Conservation (phyloP, 148 eudicot genomes). For the Euryodendron excelsum region DNA sequence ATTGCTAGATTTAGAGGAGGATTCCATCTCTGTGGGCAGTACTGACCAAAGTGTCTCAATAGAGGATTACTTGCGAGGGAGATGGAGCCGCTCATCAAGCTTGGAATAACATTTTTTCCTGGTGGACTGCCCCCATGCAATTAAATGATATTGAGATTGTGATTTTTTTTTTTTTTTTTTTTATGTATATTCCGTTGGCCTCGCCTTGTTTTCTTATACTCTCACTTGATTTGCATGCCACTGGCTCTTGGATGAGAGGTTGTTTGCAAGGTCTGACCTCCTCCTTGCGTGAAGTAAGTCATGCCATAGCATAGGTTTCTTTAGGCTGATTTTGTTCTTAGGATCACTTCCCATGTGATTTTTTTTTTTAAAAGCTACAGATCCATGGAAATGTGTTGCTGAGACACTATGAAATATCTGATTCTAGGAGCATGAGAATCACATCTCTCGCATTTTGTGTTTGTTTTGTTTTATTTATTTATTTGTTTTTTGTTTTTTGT, state of each 20-base stretch:
- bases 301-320: no score
- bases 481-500: no score
- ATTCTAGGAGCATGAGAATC: no score
- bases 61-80: slow-evolving; percentile 69
- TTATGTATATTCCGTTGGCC: background rate
- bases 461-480: no score
- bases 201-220: background rate
- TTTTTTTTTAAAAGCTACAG: no score
- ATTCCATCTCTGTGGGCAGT: slow-evolving; percentile 64
- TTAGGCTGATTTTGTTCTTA: no score
- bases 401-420: no score
- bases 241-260: background rate
- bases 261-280: background rate
- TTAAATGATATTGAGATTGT: background rate
- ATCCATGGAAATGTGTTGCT: no score
- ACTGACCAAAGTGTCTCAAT: slow-evolving; percentile 60
- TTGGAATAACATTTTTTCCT: slow-evolving; percentile 41
- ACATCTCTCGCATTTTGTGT: no score
- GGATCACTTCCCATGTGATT: no score
- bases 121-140: background rate
- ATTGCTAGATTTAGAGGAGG: slow-evolving; percentile 72
- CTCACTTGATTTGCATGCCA: background rate
- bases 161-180: no score
- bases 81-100: slow-evolving; percentile 82
- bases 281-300: background rate